These are phyloP conservation scores for Eucalyptus globulus DNA, from an alignment of 345 rosid species.

Conservation along the genomic window DNA sequence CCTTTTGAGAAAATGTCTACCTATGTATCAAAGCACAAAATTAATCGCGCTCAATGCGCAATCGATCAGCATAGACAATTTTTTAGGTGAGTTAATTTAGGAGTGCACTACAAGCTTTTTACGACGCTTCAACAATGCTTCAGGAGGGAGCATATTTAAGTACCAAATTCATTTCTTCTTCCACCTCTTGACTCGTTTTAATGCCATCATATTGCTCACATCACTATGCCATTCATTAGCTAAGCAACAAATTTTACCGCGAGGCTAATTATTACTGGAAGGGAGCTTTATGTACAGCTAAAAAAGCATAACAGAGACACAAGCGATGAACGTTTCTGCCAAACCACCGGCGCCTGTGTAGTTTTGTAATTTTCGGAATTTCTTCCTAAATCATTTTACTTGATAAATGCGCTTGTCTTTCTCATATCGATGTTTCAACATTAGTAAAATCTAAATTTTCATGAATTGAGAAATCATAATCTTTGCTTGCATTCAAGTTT, in stretches of 20 bases:
- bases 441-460: not conserved
- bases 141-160: no score
- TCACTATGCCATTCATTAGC: not conserved
- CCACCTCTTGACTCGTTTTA: not conserved
- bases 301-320: not conserved
- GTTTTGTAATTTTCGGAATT: not conserved
- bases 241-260: fast-evolving
- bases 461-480: not conserved
- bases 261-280: not conserved
- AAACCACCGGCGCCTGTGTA: not conserved
- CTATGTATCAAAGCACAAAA: no score
- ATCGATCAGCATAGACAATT: no score
- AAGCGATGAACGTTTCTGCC: not conserved
- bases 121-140: no score
- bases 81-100: no score
- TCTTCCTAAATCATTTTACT: not conserved
- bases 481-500: not conserved
- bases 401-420: not conserved
- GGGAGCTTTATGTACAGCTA: not conserved
- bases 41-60: no score
- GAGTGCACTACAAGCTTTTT: no score
- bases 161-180: not conserved
- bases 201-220: not conserved
- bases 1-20: not conserved
- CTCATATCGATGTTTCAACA: not conserved